A percentile compares a stretch with the other conserved stretches of the same genome.
These are phyloP conservation scores for Metschnikowia aberdeeniae DNA, from an alignment of 805 yeast species.

Conservation along the genomic window DNA sequence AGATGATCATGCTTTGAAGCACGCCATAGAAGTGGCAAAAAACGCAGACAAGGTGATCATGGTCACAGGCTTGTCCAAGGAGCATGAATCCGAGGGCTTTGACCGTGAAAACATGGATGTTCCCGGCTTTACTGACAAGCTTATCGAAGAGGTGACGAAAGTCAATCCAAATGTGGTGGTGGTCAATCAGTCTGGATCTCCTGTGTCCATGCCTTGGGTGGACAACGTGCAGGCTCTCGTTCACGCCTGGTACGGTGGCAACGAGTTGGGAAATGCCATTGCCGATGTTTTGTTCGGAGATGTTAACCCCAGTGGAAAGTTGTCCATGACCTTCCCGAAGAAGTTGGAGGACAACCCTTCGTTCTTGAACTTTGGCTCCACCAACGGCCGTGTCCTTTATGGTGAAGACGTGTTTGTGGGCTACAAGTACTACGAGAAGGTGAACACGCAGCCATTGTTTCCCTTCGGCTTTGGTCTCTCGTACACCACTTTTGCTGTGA, in stretches of 20 bases:
- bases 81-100: slow-evolving; percentile 31
- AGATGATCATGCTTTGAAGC: slow-evolving; percentile 22
- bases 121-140: slow-evolving; percentile 25
- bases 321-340: slow-evolving; percentile 24
- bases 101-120: slow-evolving; percentile 28
- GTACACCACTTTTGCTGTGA: slow-evolving; percentile 23
- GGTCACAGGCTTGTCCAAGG: slow-evolving; percentile 25
- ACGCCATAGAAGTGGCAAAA: slow-evolving; percentile 25
- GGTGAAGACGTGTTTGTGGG: slow-evolving; percentile 34
- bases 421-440: slow-evolving; percentile 29
- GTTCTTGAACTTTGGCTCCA: slow-evolving; percentile 26
- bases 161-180: slow-evolving; percentile 29
- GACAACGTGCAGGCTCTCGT: slow-evolving; percentile 21
- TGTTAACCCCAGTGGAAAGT: slow-evolving; percentile 29
- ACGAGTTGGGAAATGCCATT: slow-evolving; percentile 29
- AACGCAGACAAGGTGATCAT: slow-evolving; percentile 27
- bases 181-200: slow-evolving; percentile 33
- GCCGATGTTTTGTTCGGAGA: slow-evolving; percentile 33
- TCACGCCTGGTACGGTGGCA: slow-evolving; percentile 37
- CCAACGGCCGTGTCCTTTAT: slow-evolving; percentile 29
- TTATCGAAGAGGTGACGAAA: slow-evolving; percentile 23
- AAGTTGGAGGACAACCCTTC: slow-evolving; percentile 26
- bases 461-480: slow-evolving; percentile 34
- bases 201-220: slow-evolving; percentile 32
- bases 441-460: slow-evolving; percentile 24